Conservation (phyloP, 306 rosid species). For the Oemleria cerasiformis region DNA sequence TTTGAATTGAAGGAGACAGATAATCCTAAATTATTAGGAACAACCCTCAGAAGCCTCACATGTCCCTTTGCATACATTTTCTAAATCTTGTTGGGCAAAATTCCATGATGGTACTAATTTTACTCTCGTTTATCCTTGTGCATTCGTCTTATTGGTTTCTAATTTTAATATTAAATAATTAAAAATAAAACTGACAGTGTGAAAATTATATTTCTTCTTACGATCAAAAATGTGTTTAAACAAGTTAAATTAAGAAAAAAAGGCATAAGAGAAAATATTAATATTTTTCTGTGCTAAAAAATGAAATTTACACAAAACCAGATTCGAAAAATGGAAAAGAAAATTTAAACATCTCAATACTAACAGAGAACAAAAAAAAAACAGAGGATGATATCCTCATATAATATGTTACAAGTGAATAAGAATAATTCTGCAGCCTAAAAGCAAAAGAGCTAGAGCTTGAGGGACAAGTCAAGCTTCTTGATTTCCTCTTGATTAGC, state of each 20-base stretch:
- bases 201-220: neutral
- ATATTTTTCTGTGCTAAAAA: neutral
- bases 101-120: too few relatives aligned
- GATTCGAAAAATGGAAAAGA: neutral
- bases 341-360: conserved; percentile 28
- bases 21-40: conserved; percentile 1
- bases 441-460: conserved; percentile 34
- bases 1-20: neutral
- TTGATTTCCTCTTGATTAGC: conserved; percentile 47
- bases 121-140: too few relatives aligned
- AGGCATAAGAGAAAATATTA: neutral
- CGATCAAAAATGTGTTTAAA: neutral
- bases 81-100: neutral
- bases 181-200: too few relatives aligned
- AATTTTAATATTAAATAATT: too few relatives aligned
- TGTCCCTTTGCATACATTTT: neutral
- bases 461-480: conserved; percentile 64
- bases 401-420: conserved; percentile 2
- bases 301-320: conserved; percentile 18
- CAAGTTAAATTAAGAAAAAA: neutral
- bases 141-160: too few relatives aligned
- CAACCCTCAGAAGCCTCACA: neutral
- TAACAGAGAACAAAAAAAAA: neutral
- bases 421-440: conserved; percentile 7
- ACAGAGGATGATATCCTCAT: neutral